Evolutionary conservation across 1,139 yeast genomes (phyloP), one percentile per base, ranked within the genome.

Genomic region (Hemisphaericaspora xylofermentans): DNA sequence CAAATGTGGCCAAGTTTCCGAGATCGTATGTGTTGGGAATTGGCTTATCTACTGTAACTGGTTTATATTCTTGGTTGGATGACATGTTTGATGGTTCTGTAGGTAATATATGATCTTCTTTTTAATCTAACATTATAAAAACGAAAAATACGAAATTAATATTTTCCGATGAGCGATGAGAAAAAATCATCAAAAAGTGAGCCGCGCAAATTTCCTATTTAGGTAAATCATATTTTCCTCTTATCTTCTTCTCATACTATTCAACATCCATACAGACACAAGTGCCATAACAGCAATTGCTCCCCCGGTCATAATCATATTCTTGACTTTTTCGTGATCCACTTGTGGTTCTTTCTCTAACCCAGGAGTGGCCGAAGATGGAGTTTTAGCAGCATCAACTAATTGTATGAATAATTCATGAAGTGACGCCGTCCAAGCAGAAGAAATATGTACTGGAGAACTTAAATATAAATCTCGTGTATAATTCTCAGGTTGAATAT

Each of bases 1-100:
- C 97, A 60, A 87, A 89, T 2, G 87, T 88, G 8, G 96, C 82
- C 49, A 91, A 72, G 61, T 88, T 86, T 35, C 98, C 98, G 49
- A 89, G 69, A 62, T 91, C 98, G 57, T 74, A 89, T 8, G 82
- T 72, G 42, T 85, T 91, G 35, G 96, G 96, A 47, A 89, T 87
- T 18, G 85, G 84, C 64, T 89, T 89, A 36, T 87, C 93, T 21
- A 91, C 97, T 22, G 89, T 83, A 22, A 87, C 91, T 9, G 95
- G 85, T 59, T 82, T 81, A 52, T 49, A 70, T 47, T 68, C 64
- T 41, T 55, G 54, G 38, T 58, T 53, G 28, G 46, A 49, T 21
- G 66, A 56, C 66, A 63, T 58, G 19, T 35, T 34, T 28, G 4
- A 4, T 15, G 9, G 27, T 21, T 21, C 24, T 25, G 13, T 25